These are phyloP conservation scores for Moesziomyces sp. DNA, from an alignment of 1,284 basidiomycete genomes.

Conservation along the genomic window DNA sequence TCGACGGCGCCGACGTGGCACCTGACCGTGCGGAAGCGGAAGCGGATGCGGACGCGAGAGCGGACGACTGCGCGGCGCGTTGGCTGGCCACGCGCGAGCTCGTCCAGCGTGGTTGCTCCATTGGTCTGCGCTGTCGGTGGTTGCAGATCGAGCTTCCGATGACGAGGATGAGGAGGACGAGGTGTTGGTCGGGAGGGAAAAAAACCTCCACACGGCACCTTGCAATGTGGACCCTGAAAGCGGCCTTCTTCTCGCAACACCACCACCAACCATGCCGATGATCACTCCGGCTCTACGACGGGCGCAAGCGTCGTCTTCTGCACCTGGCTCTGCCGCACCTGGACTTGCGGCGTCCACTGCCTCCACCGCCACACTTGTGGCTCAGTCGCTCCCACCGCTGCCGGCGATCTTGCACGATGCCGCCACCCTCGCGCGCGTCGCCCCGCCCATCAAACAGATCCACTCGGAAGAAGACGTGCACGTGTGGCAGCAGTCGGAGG, in stretches of 20 bases:
- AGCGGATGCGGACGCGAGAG: too few species aligned
- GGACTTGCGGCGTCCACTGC: conserved; percentile 11
- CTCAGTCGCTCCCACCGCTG: conserved; percentile 39
- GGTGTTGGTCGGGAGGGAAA: neutral
- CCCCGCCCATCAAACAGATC: conserved; percentile 58
- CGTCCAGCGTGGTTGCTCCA: conserved; percentile 18
- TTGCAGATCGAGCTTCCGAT: too few species aligned
- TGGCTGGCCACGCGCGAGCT: conserved; percentile 16
- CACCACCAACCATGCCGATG: conserved; percentile 16
- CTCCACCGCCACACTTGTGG: conserved; percentile 20
- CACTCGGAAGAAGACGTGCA: conserved; percentile 62
- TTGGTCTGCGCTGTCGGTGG: neutral
- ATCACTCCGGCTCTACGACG: conserved; percentile 28
- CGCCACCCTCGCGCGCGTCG: conserved; percentile 19
- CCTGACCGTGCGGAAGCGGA: too few species aligned
- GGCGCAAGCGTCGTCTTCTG: neutral
- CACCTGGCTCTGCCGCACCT: conserved; percentile 1
- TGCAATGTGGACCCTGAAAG: conserved; percentile 10
- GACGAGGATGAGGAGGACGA: too few species aligned
- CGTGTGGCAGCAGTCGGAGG: conserved; percentile 57
- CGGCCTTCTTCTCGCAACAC: neutral
- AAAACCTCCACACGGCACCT: neutral
- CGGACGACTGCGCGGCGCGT: conserved; percentile 1
- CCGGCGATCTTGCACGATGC: conserved; percentile 26
- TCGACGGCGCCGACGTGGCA: neutral